Evolutionary conservation across 2,329 filamentous ascomycete genomes (phyloP).

Genomic region (Pseudohalonectria lignicola): DNA sequence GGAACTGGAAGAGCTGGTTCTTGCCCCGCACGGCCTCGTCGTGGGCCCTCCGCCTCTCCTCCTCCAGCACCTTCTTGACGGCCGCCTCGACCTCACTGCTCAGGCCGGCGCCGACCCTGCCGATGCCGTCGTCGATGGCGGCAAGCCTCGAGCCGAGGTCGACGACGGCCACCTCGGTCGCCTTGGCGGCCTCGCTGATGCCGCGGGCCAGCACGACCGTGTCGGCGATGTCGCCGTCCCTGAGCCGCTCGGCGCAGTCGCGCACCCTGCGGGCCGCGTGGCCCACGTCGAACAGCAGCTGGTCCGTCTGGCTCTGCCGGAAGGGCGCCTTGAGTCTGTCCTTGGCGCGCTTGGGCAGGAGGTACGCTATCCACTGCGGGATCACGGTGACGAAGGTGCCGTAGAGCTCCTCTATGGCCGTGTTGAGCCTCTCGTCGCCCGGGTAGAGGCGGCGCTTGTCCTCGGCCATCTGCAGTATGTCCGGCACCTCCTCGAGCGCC

Average conservation of each 20-base stretch:
- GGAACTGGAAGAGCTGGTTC: not conserved
- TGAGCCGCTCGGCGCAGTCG: not conserved
- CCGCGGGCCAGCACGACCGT: not conserved
- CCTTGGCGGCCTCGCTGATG: not conserved
- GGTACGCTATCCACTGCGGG: not conserved
- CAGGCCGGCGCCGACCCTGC: not conserved
- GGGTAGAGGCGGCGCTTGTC: not conserved
- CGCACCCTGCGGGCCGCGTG: not conserved
- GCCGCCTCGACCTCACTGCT: not conserved
- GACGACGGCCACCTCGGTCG: not conserved
- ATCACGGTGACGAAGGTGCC: not conserved
- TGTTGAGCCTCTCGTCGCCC: not conserved
- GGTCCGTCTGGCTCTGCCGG: not conserved
- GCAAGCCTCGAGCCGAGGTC: not conserved
- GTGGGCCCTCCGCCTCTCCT: not conserved
- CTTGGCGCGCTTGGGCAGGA: not conserved
- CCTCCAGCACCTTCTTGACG: not conserved
- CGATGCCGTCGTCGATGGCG: not conserved
- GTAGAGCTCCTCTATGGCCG: not conserved
- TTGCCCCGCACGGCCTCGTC: not conserved
- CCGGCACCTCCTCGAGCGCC: not conserved
- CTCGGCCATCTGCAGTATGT: not conserved
- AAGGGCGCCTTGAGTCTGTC: not conserved
- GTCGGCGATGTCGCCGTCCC: not conserved
- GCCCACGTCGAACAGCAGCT: not conserved